These are phyloP conservation scores for Albatrellus sp. DNA, from an alignment of 1,284 basidiomycete genomes.

Conservation along the genomic window DNA sequence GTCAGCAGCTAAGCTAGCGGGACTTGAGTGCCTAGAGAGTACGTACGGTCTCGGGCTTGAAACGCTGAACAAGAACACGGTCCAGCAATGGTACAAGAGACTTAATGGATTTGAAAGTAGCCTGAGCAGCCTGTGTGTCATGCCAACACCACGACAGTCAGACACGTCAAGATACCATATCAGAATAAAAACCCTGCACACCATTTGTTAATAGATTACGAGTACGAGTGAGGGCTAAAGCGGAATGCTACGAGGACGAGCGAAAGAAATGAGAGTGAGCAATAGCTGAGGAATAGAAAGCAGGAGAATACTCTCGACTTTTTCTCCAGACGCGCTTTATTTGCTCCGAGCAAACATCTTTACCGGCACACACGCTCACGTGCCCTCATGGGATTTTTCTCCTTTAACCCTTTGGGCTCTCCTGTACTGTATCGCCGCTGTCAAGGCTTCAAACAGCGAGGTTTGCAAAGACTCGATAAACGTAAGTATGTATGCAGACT, in stretches of 20 bases:
- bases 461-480: not conserved
- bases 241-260: not conserved
- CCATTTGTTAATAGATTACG: slow-evolving; percentile 1
- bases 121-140: slow-evolving; percentile 46
- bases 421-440: too few species aligned
- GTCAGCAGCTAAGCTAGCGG: not conserved
- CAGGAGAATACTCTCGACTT: slow-evolving; percentile 8
- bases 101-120: slow-evolving; percentile 92
- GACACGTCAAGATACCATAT: not conserved
- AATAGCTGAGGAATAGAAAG: slow-evolving; percentile 2
- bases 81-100: slow-evolving; percentile 87
- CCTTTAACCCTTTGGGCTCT: too few species aligned
- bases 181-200: not conserved
- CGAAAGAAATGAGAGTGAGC: not conserved
- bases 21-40: not conserved
- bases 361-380: not conserved
- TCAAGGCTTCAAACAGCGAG: not conserved
- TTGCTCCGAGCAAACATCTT: slow-evolving; percentile 19
- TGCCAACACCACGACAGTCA: not conserved
- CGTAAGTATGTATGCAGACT: slow-evolving; percentile 1
- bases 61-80: slow-evolving; percentile 94
- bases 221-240: not conserved
- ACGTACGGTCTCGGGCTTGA: slow-evolving; percentile 85
- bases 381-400: not conserved
- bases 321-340: slow-evolving; percentile 15